Conservation (phyloP, 2,329 filamentous ascomycete genomes). For the Paraconiothyrium brasiliense region DNA sequence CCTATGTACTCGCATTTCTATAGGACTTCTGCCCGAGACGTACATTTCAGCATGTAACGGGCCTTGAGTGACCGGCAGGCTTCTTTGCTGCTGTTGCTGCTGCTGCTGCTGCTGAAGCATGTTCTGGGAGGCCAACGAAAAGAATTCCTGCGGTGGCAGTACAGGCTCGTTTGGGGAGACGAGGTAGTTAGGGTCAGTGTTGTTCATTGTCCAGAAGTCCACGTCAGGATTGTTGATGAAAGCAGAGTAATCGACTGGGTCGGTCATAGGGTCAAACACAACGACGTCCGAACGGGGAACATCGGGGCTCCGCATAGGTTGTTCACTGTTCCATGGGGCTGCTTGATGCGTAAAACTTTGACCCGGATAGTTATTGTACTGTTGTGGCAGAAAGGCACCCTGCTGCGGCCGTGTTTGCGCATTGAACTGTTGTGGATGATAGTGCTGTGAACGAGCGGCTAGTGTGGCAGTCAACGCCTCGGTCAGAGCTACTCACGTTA, state of each 20-base stretch:
- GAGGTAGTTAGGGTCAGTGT: slow-evolving; percentile 38
- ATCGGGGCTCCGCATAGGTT: slow-evolving; percentile 37
- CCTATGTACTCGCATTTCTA: slow-evolving; percentile 33
- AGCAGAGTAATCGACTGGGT: slow-evolving; percentile 32
- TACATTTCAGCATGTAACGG: slow-evolving; percentile 24
- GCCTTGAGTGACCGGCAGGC: neutral
- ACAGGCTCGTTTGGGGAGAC: slow-evolving; percentile 41
- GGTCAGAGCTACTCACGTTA: slow-evolving; percentile 30
- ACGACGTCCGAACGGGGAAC: slow-evolving; percentile 38
- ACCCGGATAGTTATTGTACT: slow-evolving; percentile 30
- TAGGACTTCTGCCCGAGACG: slow-evolving; percentile 25
- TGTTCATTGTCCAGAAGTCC: slow-evolving; percentile 37
- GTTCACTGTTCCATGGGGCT: slow-evolving; percentile 43
- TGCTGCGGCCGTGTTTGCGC: slow-evolving; percentile 28
- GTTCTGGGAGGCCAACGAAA: slow-evolving; percentile 27
- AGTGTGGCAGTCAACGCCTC: slow-evolving; percentile 35
- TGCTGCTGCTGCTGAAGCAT: slow-evolving; percentile 23
- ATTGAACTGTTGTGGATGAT: slow-evolving; percentile 25
- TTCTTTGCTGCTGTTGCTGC: slow-evolving; percentile 21
- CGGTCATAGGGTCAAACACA: slow-evolving; percentile 44
- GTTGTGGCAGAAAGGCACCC: slow-evolving; percentile 27
- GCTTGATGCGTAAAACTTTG: slow-evolving; percentile 37
- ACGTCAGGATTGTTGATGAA: slow-evolving; percentile 31
- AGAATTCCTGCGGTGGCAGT: slow-evolving; percentile 34
- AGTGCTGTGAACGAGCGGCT: slow-evolving; percentile 28